These are phyloP conservation scores for Jacaranda mimosifolia DNA, from an alignment of 257 asterid species.

Conservation along the genomic window DNA sequence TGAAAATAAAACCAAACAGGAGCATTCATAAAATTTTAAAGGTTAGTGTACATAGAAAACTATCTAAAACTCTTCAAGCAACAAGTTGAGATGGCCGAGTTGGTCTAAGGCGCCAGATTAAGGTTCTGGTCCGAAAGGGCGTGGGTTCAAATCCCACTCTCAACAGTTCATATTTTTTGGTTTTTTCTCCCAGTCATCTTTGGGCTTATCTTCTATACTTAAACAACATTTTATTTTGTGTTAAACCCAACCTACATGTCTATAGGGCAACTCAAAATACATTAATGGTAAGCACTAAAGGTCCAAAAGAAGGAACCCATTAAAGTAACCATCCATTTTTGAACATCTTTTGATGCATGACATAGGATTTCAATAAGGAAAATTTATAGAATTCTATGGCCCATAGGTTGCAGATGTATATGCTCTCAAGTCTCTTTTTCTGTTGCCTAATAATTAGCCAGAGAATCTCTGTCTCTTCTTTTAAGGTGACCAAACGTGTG, in stretches of 20 bases:
- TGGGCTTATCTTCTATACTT: neutral
- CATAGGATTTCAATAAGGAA: conserved; percentile 3
- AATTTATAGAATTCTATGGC: neutral
- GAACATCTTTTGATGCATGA: conserved; percentile 41
- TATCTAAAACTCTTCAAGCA: no score
- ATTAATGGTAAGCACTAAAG: conserved; percentile 24
- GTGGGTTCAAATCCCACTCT: conserved; percentile 97
- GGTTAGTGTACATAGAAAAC: no score
- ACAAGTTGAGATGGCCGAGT: conserved; percentile 94
- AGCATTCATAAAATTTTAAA: neutral
- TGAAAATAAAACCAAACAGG: no score
- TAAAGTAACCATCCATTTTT: conserved; percentile 32
- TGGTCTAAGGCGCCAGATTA: conserved; percentile 99
- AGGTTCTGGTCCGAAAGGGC: conserved; percentile 99
- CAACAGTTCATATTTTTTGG: conserved; percentile 44
- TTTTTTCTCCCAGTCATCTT: neutral
- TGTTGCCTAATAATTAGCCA: conserved; percentile 20
- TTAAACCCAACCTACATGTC: conserved; percentile 29
- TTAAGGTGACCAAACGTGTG: neutral
- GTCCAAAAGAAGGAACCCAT: conserved; percentile 33
- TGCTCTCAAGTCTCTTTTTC: conserved; percentile 7
- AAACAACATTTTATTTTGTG: neutral
- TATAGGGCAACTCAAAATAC: conserved; percentile 30
- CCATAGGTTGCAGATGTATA: neutral
- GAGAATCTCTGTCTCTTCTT: conserved; percentile 1